Conservation (phyloP, 2,329 filamentous ascomycete species). For the Venturia carpophila region DNA sequence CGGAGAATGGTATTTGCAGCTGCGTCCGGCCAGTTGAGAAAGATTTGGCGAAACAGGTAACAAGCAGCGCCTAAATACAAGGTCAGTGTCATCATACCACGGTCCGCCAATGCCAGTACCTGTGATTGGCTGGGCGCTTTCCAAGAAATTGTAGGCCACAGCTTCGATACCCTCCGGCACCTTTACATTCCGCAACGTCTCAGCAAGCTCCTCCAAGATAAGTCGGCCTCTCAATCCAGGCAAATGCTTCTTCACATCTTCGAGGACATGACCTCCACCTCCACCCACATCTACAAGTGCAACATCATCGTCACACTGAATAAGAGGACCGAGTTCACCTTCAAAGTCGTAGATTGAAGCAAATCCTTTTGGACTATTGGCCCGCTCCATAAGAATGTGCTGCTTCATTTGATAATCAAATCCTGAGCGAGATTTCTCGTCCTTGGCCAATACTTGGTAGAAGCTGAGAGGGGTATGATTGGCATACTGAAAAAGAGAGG, state of each 20-base stretch:
- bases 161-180: conserved; percentile 11
- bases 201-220: background rate
- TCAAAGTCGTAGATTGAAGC: conserved; percentile 6
- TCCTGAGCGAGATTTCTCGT: conserved; percentile 8
- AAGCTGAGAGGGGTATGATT: background rate
- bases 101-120: background rate
- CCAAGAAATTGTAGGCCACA: conserved; percentile 12
- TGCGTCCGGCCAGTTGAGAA: conserved; percentile 12
- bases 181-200: background rate
- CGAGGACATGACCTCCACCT: conserved; percentile 5
- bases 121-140: conserved; percentile 12
- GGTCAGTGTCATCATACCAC: background rate
- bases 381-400: conserved; percentile 6
- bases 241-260: conserved; percentile 9
- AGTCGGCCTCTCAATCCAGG: conserved; percentile 4
- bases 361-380: background rate
- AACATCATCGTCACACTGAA: background rate
- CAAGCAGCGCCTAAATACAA: conserved; percentile 10
- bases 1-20: conserved; percentile 1
- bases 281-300: conserved; percentile 12
- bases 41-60: conserved; percentile 11
- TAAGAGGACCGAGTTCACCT: background rate
- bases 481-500: background rate
- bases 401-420: conserved; percentile 15
- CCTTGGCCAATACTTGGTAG: conserved; percentile 6